Conservation (phyloP, 225 moss, liverwort and hornwort genomes). For the Takakia lepidozioides region DNA sequence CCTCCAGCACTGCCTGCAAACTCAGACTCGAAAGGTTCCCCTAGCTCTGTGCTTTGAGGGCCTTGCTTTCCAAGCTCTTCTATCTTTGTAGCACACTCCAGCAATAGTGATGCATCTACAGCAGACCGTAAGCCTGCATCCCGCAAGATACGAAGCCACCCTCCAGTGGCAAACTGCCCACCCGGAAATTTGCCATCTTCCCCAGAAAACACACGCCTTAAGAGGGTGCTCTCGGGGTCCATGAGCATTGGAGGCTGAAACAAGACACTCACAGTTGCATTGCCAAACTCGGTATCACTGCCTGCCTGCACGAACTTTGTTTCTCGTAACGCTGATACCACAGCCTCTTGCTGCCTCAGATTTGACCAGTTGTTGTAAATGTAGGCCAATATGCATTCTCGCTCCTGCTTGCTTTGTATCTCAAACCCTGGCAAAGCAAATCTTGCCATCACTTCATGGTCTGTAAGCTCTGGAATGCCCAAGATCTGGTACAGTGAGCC, state of each 20-base stretch:
- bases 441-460: constrained; percentile 75
- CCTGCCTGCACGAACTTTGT: constrained; percentile 69
- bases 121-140: constrained; percentile 67
- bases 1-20: constrained; percentile 27
- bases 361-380: constrained; percentile 60
- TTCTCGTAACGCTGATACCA: constrained; percentile 45
- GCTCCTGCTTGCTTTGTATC: constrained; percentile 43
- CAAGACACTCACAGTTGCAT: constrained; percentile 16
- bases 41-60: constrained; percentile 22
- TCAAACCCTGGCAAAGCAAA: constrained; percentile 70
- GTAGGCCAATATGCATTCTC: constrained; percentile 52
- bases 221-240: constrained; percentile 62
- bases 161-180: constrained; percentile 60
- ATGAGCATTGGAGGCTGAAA: constrained; percentile 60
- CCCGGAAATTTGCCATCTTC: constrained; percentile 70
- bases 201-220: constrained; percentile 68
- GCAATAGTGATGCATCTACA: constrained; percentile 53
- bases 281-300: constrained; percentile 11
- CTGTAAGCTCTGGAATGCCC: constrained; percentile 62
- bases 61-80: constrained; percentile 60
- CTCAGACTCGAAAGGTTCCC: constrained; percentile 54
- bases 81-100: constrained; percentile 79
- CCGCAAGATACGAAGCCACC: constrained; percentile 64
- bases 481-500: constrained; percentile 54
- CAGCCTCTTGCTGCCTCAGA: constrained; percentile 45